Percentiles rank a stretch among this genome's conserved stretches.
phyloP scores from a whole-genome alignment of 345 rosid genomes.

The Punica granatum region DNA sequence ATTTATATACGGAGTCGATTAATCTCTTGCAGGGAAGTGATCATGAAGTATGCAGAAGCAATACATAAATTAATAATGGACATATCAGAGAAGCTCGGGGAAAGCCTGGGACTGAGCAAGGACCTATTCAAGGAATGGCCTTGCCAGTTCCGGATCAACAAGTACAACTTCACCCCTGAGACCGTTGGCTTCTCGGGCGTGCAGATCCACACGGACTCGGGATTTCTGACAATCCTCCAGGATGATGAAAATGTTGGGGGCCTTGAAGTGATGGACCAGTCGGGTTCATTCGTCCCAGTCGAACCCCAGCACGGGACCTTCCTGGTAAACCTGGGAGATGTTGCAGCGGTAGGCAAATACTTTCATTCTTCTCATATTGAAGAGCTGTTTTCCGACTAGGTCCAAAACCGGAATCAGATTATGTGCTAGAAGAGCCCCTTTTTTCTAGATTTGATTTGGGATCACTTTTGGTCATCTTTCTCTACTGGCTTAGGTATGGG shows the following conservation, averaged over 20 bases:
- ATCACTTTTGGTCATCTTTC: too few species aligned
- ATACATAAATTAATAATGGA: constrained; percentile 41
- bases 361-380: too few species aligned
- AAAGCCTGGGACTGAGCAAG: constrained; percentile 38
- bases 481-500: too few species aligned
- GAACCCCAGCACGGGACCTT: constrained; percentile 63
- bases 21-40: constrained; percentile 35
- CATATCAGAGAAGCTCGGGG: constrained; percentile 43
- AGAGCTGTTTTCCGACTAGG: too few species aligned
- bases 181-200: constrained; percentile 60
- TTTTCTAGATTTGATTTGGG: too few species aligned
- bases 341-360: constrained; percentile 33
- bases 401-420: too few species aligned
- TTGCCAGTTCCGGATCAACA: constrained; percentile 80
- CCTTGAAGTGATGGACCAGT: constrained; percentile 56
- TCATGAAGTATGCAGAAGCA: constrained; percentile 52
- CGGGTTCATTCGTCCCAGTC: constrained; percentile 40
- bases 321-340: constrained; percentile 70
- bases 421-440: too few species aligned
- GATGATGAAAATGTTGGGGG: constrained; percentile 73
- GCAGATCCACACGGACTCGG: constrained; percentile 70
- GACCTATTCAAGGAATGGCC: constrained; percentile 55
- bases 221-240: constrained; percentile 70
- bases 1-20: too few species aligned
- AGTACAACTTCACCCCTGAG: constrained; percentile 61